Conservation (phyloP, 169 alveolate genomes). For the Eimeria sp. region DNA sequence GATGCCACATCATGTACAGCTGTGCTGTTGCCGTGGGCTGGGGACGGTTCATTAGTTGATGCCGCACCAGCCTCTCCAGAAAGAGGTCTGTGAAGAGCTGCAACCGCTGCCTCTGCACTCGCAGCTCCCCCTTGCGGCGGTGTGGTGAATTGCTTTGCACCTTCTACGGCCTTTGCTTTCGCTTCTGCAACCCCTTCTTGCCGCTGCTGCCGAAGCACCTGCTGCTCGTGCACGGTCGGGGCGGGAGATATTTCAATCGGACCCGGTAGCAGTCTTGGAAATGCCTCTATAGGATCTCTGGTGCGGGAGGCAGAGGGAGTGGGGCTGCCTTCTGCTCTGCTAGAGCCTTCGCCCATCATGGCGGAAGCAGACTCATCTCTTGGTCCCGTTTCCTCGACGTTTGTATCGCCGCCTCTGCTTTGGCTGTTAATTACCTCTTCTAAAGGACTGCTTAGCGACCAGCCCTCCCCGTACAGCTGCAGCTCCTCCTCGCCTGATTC, state of each 20-base stretch:
- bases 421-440: conserved; percentile 1
- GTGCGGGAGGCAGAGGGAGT: neutral
- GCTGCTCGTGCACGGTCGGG: too few species aligned
- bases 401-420: neutral
- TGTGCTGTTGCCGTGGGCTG: neutral
- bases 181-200: too few species aligned
- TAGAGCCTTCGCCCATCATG: neutral
- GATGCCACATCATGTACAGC: neutral
- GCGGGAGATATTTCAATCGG: neutral
- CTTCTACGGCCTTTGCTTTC: too few species aligned
- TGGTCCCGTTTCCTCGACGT: neutral
- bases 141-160: too few species aligned
- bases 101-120: too few species aligned
- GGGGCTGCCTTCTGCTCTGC: conserved; percentile 8
- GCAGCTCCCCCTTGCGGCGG: too few species aligned
- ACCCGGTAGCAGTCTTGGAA: neutral
- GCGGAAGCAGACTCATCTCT: neutral
- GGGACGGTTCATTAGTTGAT: too few species aligned
- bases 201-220: neutral
- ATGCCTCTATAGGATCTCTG: neutral
- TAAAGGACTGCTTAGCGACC: neutral
- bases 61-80: too few species aligned
- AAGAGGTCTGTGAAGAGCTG: too few species aligned
- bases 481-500: conserved; percentile 1
- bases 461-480: neutral